These are phyloP conservation scores for Phytophthora litchii DNA, from an alignment of 352 stramenopile genomes.

Conservation along the genomic window DNA sequence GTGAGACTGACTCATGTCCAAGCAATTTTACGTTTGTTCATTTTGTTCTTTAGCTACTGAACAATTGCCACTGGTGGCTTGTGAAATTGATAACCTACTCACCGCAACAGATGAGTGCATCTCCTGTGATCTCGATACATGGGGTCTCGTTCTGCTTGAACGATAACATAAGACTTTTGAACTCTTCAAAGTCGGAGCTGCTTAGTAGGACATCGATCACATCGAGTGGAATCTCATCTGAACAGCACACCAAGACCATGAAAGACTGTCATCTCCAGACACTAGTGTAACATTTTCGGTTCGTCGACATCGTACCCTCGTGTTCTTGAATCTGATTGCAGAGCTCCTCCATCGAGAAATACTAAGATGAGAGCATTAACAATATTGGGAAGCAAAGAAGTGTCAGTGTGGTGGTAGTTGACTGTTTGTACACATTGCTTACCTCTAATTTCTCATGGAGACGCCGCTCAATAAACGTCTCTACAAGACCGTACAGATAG, in stretches of 20 bases:
- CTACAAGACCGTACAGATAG: conserved; percentile 32
- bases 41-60: too few relatives aligned
- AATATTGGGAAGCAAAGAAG: neutral
- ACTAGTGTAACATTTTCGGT: neutral
- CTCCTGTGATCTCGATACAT: conserved; percentile 78
- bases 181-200: conserved; percentile 88
- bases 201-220: conserved; percentile 84
- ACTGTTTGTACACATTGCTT: neutral
- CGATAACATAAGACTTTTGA: conserved; percentile 87
- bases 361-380: conserved; percentile 34
- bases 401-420: neutral
- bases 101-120: conserved; percentile 53
- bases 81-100: conserved; percentile 18
- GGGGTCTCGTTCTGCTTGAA: conserved; percentile 86
- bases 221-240: conserved; percentile 78
- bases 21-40: too few relatives aligned
- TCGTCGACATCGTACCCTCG: conserved; percentile 43
- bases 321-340: conserved; percentile 85
- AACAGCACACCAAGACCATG: conserved; percentile 11
- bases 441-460: conserved; percentile 73
- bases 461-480: conserved; percentile 72
- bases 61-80: too few relatives aligned
- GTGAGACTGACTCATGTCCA: too few relatives aligned
- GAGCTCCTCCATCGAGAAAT: conserved; percentile 86
- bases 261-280: neutral